Conservation (phyloP, 371 early-diverging fungal genomes). For the Mucor indicus region DNA sequence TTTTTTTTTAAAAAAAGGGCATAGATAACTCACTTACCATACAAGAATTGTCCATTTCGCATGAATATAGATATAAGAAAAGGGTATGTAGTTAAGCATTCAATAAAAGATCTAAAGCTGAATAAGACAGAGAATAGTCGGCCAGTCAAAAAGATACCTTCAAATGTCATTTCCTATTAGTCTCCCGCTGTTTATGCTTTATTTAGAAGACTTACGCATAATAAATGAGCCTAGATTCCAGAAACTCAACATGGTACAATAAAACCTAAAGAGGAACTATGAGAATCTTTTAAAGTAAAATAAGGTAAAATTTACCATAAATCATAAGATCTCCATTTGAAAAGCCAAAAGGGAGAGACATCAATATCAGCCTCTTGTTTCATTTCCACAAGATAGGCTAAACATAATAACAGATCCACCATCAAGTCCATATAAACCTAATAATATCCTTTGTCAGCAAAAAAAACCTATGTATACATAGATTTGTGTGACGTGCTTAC, state of each 20-base stretch:
- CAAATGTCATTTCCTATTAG: too few species aligned
- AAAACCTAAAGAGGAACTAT: conserved; percentile 6
- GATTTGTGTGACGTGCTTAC: conserved; percentile 6
- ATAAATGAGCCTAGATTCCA: conserved; percentile 45
- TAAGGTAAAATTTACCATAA: conserved; percentile 34
- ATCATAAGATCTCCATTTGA: conserved; percentile 51
- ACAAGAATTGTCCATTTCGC: conserved; percentile 49
- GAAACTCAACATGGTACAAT: conserved; percentile 42
- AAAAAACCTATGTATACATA: too few species aligned
- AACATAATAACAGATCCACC: conserved; percentile 62
- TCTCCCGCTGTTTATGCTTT: too few species aligned
- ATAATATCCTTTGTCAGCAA: too few species aligned
- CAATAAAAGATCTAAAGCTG: conserved; percentile 50
- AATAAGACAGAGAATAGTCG: conserved; percentile 36
- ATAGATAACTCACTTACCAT: conserved; percentile 39
- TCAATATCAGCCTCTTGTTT: conserved; percentile 51
- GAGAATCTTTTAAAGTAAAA: neutral
- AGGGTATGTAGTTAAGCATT: conserved; percentile 52
- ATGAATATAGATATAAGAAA: conserved; percentile 52
- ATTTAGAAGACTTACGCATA: conserved; percentile 33
- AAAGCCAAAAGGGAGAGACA: conserved; percentile 57
- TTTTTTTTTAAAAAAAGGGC: too few species aligned
- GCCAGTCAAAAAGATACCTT: conserved; percentile 21
- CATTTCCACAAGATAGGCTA: conserved; percentile 65
- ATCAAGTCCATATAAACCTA: conserved; percentile 57